Conservation (phyloP, 2,329 filamentous ascomycete genomes). For the Claviceps fusiformis region DNA sequence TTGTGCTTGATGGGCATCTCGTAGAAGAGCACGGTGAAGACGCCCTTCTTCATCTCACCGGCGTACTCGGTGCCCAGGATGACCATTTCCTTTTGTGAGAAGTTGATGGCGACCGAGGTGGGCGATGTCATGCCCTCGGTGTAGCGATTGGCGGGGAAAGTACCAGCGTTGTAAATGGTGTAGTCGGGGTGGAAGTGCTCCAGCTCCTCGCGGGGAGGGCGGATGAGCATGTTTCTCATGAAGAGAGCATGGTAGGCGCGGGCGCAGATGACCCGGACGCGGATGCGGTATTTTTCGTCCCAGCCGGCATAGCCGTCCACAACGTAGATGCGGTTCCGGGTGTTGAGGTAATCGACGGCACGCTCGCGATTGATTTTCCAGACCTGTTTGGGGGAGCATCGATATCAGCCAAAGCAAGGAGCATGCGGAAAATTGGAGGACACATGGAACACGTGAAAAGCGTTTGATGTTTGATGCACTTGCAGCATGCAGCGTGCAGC, state of each 20-base stretch:
- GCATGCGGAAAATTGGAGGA: no score
- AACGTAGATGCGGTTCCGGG: conserved; percentile 95
- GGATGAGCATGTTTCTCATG: conserved; percentile 99
- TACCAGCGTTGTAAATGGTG: conserved; percentile 98
- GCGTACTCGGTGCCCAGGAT: conserved; percentile 98
- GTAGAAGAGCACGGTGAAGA: conserved; percentile 99
- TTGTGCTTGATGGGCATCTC: conserved; percentile 99
- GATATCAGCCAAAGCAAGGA: not conserved
- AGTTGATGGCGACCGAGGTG: conserved; percentile 97
- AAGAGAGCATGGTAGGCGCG: conserved; percentile 98
- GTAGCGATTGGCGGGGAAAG: conserved; percentile 96
- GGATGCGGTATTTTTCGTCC: conserved; percentile 97
- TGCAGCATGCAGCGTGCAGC: no score
- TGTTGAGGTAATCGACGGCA: conserved; percentile 98
- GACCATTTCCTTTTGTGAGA: conserved; percentile 99
- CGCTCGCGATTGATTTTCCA: conserved; percentile 99
- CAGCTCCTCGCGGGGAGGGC: conserved; percentile 78
- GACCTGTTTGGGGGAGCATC: conserved; percentile 44
- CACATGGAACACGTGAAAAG: no score
- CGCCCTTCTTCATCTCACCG: conserved; percentile 72
- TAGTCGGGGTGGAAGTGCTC: conserved; percentile 98
- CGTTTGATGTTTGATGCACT: no score
- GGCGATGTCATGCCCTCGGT: conserved; percentile 98
- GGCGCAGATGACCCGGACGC: conserved; percentile 93
- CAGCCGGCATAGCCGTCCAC: conserved; percentile 95